Conservation (phyloP, 371 early-diverging fungal genomes). For the Funneliformis caledonium region DNA sequence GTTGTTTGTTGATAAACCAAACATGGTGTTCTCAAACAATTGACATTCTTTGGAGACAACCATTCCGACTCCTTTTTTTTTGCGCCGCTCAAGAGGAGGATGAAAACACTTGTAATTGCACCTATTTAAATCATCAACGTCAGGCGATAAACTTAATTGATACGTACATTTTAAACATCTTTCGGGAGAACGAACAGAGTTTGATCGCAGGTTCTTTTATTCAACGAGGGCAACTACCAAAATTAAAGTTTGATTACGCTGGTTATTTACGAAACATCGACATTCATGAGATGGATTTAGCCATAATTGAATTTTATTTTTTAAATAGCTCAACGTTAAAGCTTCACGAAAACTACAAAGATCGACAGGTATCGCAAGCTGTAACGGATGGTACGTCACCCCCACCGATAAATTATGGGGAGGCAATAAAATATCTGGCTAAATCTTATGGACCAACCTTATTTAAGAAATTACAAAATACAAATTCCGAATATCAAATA, state of each 20-base stretch:
- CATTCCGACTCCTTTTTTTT: constrained; percentile 4
- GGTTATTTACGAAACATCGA: background rate
- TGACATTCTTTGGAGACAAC: constrained; percentile 28
- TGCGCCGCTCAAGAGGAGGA: background rate
- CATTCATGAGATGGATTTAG: background rate
- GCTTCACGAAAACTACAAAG: background rate
- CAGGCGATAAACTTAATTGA: background rate
- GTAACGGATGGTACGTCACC: no score
- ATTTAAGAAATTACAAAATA: background rate
- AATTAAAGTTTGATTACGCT: background rate
- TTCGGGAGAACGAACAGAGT: background rate
- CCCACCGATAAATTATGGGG: background rate
- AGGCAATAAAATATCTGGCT: background rate
- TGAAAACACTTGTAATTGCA: no score
- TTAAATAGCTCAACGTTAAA: background rate
- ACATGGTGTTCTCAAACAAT: constrained; percentile 24
- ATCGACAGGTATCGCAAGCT: background rate
- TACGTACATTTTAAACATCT: background rate
- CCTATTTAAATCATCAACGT: background rate
- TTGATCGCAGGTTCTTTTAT: background rate
- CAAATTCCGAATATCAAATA: background rate
- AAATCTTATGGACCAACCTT: background rate
- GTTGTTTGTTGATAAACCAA: constrained; percentile 30
- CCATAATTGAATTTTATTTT: background rate
- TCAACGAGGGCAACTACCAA: background rate